These are phyloP conservation scores for Cyclostephanos invisitatus DNA, from an alignment of 108 stramenopile species.

Conservation along the genomic window DNA sequence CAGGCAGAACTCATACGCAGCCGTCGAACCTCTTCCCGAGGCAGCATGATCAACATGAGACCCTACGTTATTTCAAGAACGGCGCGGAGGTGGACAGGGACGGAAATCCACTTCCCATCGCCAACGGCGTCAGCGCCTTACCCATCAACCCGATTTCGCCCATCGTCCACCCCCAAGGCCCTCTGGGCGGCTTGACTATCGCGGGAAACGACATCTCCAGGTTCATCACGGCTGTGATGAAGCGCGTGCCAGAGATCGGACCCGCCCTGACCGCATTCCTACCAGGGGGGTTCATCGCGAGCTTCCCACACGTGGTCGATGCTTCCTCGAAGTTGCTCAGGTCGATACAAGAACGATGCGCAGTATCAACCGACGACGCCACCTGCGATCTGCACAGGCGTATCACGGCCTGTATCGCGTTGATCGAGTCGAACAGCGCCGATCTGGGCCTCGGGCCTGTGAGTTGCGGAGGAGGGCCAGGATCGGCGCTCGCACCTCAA, in stretches of 20 bases:
- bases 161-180: neutral
- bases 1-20: neutral
- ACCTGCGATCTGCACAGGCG: neutral
- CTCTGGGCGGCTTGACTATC: neutral
- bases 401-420: neutral
- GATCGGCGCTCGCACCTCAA: neutral
- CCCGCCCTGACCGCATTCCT: constrained; percentile 18
- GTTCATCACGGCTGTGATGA: constrained; percentile 20
- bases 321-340: neutral
- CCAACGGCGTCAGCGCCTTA: neutral
- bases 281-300: neutral
- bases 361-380: neutral
- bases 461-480: neutral
- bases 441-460: neutral
- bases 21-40: neutral
- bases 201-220: constrained; percentile 14
- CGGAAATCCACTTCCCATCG: constrained; percentile 17
- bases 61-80: constrained; percentile 32
- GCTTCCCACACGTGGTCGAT: constrained; percentile 6
- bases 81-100: constrained; percentile 27
- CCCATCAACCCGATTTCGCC: neutral
- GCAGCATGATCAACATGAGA: neutral
- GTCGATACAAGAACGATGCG: constrained; percentile 12
- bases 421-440: neutral
- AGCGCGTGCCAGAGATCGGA: constrained; percentile 31